phyloP scores from a whole-genome alignment of 2,329 filamentous ascomycete species.

The Monascus ruber region DNA sequence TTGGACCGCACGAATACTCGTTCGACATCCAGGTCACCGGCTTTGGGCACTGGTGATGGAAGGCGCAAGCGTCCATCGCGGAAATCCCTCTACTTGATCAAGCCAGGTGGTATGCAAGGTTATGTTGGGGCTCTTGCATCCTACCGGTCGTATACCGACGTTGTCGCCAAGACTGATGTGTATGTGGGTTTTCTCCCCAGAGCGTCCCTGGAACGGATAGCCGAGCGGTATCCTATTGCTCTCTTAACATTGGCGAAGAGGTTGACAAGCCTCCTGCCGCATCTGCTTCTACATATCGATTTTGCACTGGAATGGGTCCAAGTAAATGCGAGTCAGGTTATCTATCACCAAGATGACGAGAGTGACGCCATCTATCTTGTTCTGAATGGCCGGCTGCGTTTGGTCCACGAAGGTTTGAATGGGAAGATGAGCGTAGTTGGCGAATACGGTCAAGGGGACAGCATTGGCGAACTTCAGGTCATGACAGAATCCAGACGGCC shows the following conservation, averaged over 20 bases:
- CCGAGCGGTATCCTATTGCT: slow-evolving; percentile 84
- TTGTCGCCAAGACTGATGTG: slow-evolving; percentile 94
- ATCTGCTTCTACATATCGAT: slow-evolving; percentile 88
- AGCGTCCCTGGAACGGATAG: slow-evolving; percentile 75
- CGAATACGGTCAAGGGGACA: slow-evolving; percentile 94
- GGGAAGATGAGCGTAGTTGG: slow-evolving; percentile 76
- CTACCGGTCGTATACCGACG: slow-evolving; percentile 90
- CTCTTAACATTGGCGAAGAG: slow-evolving; percentile 93
- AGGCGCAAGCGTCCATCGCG: slow-evolving; percentile 38
- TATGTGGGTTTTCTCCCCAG: slow-evolving; percentile 92
- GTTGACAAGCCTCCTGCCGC: slow-evolving; percentile 76
- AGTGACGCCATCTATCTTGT: slow-evolving; percentile 98
- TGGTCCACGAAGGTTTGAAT: slow-evolving; percentile 70
- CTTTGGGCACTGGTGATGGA: slow-evolving; percentile 16
- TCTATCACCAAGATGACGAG: slow-evolving; percentile 87
- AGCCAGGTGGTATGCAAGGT: slow-evolving; percentile 85
- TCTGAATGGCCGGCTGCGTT: slow-evolving; percentile 77
- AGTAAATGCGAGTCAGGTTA: slow-evolving; percentile 85
- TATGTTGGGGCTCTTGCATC: slow-evolving; percentile 93
- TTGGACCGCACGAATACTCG: slow-evolving; percentile 35
- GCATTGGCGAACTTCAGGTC: slow-evolving; percentile 92
- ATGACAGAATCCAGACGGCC: slow-evolving; percentile 88
- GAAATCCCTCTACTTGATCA: slow-evolving; percentile 76
- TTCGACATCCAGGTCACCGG: slow-evolving; percentile 24
- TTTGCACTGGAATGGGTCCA: slow-evolving; percentile 98